phyloP scores from a whole-genome alignment of 208 protist genomes.

The Leishmania amazonensis region DNA sequence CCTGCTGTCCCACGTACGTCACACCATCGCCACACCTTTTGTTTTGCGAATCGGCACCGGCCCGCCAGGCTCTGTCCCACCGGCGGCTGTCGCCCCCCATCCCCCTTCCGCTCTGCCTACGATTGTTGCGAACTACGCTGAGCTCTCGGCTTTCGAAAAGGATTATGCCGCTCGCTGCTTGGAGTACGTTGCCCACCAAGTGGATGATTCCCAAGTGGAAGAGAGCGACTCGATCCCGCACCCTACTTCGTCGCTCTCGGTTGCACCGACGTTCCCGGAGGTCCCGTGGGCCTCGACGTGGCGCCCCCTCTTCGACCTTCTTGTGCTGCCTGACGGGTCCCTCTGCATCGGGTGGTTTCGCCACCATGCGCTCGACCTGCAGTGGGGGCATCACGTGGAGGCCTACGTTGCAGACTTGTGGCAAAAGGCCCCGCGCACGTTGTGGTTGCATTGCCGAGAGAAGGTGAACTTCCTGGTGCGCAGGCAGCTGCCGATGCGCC shows the following conservation, averaged over 20 bases:
- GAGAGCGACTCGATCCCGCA: not conserved
- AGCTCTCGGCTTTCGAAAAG: slow-evolving; percentile 4
- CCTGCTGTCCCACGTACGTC: slow-evolving; percentile 6
- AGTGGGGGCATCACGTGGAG: slow-evolving; percentile 7
- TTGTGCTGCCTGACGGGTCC: slow-evolving; percentile 19
- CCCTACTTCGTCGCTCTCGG: not conserved
- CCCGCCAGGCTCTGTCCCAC: not conserved
- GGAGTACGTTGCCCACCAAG: not conserved
- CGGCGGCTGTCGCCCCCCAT: not conserved
- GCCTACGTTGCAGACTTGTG: slow-evolving; percentile 24
- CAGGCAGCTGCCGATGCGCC: slow-evolving; percentile 8
- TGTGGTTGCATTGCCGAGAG: not conserved
- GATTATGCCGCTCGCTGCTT: slow-evolving; percentile 8
- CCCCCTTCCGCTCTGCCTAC: not conserved
- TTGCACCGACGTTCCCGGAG: not conserved
- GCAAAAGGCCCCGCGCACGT: not conserved
- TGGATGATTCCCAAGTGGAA: not conserved
- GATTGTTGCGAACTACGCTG: slow-evolving; percentile 1
- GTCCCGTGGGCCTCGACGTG: not conserved
- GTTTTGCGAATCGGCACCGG: slow-evolving; percentile 6
- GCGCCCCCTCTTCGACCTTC: slow-evolving; percentile 18
- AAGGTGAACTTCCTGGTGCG: not conserved
- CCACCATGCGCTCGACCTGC: slow-evolving; percentile 14
- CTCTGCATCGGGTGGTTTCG: slow-evolving; percentile 24
- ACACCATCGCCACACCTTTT: not conserved